phyloP scores from a whole-genome alignment of 306 rosid genomes.

The Pterocarpus macrocarpus region DNA sequence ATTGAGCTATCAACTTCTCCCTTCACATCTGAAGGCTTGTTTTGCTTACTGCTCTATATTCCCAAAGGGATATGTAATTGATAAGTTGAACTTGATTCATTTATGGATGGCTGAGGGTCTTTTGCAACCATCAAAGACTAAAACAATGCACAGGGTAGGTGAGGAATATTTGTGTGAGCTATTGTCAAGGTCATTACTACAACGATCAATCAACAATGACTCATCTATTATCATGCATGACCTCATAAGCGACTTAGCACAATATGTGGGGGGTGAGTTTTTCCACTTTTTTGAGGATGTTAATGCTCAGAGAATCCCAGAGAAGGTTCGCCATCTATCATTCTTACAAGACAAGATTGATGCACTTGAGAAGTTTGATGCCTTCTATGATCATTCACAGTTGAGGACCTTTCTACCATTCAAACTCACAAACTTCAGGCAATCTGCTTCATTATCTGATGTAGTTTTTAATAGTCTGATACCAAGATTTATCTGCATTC shows the following conservation, averaged over 20 bases:
- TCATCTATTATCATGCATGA: conserved; percentile 41
- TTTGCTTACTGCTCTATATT: conserved; percentile 37
- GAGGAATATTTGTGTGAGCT: conserved; percentile 37
- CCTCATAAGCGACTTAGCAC: conserved; percentile 47
- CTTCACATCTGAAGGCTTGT: conserved; percentile 24
- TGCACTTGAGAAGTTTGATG: neutral
- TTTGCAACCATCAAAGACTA: neutral
- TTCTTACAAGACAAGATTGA: neutral
- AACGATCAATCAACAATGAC: neutral
- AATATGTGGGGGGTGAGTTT: conserved; percentile 2
- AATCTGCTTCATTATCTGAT: neutral
- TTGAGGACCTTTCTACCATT: conserved; percentile 22
- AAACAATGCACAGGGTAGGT: conserved; percentile 35
- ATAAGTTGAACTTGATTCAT: conserved; percentile 6
- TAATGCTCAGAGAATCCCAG: neutral
- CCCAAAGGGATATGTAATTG: conserved; percentile 34
- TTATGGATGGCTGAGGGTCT: conserved; percentile 60
- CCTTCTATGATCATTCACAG: neutral
- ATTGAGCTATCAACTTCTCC: conserved; percentile 23
- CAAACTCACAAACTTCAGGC: neutral
- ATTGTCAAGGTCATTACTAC: conserved; percentile 47
- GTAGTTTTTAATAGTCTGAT: neutral
- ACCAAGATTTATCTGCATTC: neutral
- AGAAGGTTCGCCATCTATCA: conserved; percentile 16
- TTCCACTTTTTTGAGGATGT: neutral